Percentiles rank a stretch among this genome's conserved stretches.
phyloP scores from a whole-genome alignment of 257 asterid genomes.

The Salvia miltiorrhiza region DNA sequence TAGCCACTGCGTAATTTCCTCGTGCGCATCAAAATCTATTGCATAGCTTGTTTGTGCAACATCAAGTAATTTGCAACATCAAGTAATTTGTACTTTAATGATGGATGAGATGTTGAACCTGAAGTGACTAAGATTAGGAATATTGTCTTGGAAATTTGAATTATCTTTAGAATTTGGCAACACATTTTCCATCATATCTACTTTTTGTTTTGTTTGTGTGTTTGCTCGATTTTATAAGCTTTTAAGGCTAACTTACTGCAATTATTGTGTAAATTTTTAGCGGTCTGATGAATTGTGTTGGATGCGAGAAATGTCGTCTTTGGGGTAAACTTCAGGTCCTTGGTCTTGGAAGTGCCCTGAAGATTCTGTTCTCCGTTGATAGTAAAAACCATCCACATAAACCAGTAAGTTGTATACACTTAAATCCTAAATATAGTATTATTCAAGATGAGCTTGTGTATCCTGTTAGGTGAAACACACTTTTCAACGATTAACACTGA shows the following conservation, averaged over 20 bases:
- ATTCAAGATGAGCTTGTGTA: background rate
- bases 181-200: no score
- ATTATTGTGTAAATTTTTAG: conserved; percentile 41
- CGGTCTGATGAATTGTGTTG: conserved; percentile 92
- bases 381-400: conserved; percentile 41
- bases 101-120: conserved; percentile 17
- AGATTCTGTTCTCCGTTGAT: conserved; percentile 85
- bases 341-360: conserved; percentile 95
- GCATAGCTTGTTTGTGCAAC: background rate
- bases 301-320: conserved; percentile 94
- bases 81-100: background rate
- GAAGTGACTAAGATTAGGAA: background rate
- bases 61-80: no score
- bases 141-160: background rate
- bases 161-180: no score
- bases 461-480: background rate
- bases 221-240: background rate
- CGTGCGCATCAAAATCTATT: background rate
- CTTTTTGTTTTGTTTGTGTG: background rate
- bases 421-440: background rate
- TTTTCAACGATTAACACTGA: background rate
- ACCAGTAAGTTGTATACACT: conserved; percentile 49
- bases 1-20: background rate
- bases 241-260: background rate
- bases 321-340: conserved; percentile 97